Evolutionary conservation across 1,284 basidiomycete genomes (phyloP), one percentile per base, ranked within the genome.

Genomic region (Omphalotus olearius): DNA sequence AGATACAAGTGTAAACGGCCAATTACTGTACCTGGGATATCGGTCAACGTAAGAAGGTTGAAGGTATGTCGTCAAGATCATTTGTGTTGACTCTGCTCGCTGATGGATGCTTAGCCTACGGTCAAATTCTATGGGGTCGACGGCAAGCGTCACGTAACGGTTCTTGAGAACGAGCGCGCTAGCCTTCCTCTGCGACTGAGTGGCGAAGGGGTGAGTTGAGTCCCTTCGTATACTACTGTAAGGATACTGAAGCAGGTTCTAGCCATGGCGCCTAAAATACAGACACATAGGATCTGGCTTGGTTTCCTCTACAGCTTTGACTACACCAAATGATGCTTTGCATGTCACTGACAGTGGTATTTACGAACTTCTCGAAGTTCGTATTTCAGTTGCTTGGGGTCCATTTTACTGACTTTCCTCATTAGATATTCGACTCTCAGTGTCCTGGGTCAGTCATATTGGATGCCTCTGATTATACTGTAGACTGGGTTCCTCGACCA

Each of bases 241-340:
- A 7, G 23, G 18, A 35, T 48, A 41, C 47, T 57, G 50, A 52
- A 37, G 56, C 7, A 11, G 55, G 50, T 28, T 54, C 6, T 59
- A 94, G 88, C 91, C 93, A 3, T 97, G 93, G 96, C 74, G 72
- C 18, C 67, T 98, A 50, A 82, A 80, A 56, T 98, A 96, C 69
- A 77, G 78, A 30, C 75, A 74, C 37, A 66, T 70, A 43, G 69
- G 73, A n/a, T 71, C 75, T 1, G 73, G 76, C 40, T 63, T 69
- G 23, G 60, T 73, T 3, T 67, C 76, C 30, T 73, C 72, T 1
- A 74, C 71, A 4, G 73, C 65, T 11, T 63, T 94, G 28, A 69
- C 70, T 16, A 79, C 79, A 39, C 78, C 84, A 1, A 95, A 96
- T 60, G 88, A 82, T 52, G 69, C 83, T 49, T 74, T 98, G 16